These are phyloP conservation scores for Venturia effusa DNA, from an alignment of 2,329 filamentous ascomycete genomes.

Conservation along the genomic window DNA sequence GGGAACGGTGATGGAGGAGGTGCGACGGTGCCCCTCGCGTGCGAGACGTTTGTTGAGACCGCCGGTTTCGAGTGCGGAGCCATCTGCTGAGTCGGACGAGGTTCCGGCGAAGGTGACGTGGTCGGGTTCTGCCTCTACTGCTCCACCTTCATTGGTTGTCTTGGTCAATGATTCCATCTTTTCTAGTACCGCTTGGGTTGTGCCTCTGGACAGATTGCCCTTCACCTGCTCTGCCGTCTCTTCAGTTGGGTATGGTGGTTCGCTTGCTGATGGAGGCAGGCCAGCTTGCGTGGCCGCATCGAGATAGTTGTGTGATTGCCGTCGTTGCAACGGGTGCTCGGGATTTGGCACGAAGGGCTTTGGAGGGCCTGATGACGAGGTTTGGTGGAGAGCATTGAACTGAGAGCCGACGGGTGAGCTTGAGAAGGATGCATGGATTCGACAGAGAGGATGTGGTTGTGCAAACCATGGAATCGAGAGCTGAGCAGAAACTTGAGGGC, in stretches of 20 bases:
- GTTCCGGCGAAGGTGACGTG: background rate
- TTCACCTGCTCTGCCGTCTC: background rate
- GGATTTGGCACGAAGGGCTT: constrained; percentile 1
- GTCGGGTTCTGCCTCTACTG: background rate
- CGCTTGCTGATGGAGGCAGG: background rate
- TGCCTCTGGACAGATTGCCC: constrained; percentile 7
- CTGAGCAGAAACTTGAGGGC: background rate
- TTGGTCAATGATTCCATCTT: constrained; percentile 3
- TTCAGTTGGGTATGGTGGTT: constrained; percentile 8
- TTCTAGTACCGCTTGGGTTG: constrained; percentile 6
- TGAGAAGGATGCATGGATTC: background rate
- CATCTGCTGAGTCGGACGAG: background rate
- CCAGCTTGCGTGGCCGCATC: background rate
- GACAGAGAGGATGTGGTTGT: background rate
- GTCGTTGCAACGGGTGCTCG: background rate
- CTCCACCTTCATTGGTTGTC: background rate
- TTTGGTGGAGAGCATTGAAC: constrained; percentile 9
- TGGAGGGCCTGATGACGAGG: background rate
- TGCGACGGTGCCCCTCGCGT: background rate
- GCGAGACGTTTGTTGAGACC: background rate
- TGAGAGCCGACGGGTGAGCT: background rate
- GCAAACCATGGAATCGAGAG: background rate
- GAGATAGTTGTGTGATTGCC: background rate
- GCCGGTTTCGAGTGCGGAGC: background rate
- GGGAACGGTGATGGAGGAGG: background rate